A percentile compares a stretch with the other conserved stretches of the same genome.
Conservation (phyloP, 208 protist species). For the Acanthamoeba royreba region DNA sequence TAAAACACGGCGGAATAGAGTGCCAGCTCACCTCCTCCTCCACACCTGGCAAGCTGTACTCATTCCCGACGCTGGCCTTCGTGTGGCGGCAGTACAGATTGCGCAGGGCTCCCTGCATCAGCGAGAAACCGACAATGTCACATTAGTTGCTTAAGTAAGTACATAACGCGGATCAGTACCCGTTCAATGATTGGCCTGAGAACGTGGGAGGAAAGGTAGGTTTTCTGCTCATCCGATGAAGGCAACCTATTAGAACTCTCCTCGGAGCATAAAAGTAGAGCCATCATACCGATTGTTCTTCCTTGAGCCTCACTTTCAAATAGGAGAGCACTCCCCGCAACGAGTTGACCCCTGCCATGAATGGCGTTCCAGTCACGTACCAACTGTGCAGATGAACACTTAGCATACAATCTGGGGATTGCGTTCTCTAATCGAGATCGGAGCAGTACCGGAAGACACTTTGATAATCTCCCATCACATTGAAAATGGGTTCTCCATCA, state of each 20-base stretch:
- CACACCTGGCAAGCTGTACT: background rate
- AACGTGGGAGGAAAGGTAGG: no score
- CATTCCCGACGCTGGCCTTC: background rate
- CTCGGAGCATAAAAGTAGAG: no score
- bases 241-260: no score
- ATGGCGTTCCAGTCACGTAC: slow-evolving; percentile 4
- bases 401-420: background rate
- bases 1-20: background rate
- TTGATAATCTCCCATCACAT: background rate
- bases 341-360: background rate
- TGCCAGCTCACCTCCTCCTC: background rate
- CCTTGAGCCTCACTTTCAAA: background rate
- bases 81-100: slow-evolving; percentile 3
- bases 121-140: background rate
- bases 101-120: background rate
- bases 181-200: no score
- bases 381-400: background rate
- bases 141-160: no score
- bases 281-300: background rate
- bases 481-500: background rate
- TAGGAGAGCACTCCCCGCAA: background rate
- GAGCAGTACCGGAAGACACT: background rate
- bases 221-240: no score
- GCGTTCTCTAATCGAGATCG: no score
- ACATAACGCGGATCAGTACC: no score